Evolutionary conservation across 2,329 filamentous ascomycete genomes (phyloP), one percentile per base, ranked within the genome.

Genomic region (Cladosporium halotolerans): DNA sequence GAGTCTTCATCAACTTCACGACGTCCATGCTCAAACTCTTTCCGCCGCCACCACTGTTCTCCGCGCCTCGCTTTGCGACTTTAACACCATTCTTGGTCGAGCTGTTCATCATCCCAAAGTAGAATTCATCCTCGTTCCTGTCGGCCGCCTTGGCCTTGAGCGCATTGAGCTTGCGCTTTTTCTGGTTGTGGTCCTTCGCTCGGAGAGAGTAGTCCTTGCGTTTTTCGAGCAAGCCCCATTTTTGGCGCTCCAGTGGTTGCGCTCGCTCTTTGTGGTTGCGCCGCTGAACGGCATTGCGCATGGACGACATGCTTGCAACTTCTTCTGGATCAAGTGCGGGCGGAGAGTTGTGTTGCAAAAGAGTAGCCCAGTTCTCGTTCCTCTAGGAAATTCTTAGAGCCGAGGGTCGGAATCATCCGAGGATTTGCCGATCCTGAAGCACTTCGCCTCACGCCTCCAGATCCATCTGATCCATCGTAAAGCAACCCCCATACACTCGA

Each of bases 221-320:
- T 75, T 99, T 97, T 72, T 97, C 93, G 57, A 97, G 84, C 18
- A 97, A 81, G 59, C 93, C 93, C 73, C 90, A 89, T 76, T 89
- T 89, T 60, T 85, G 77, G 50, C 93, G 88, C 68, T 91, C 88
- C 58, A 82, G 72, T 39, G 91, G 88, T 71, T 97, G 93, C 34
- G 88, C 88, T 63, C 93, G 86, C 78, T 97, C 93, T 63, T 85
- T 82, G 73, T 97, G 92, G 62, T 89, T 86, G 66, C 89, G 89
- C 72, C 89, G 82, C 63, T 89, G 82, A 57, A 91, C 81, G 68
- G 78, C 77, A 65, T 81, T 81, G 61, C 79, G 76, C 69, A 81
- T 74, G 36, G 79, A 79, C 19, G 79, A 81, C 79, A 81, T 81
- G 42, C 18, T 55, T 43, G 45, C 45, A 19, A 36, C 38, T 44